Base-by-base conservation (phyloP, 192 early-diverging fungal genomes). In the Mortierella alpina region DNA sequence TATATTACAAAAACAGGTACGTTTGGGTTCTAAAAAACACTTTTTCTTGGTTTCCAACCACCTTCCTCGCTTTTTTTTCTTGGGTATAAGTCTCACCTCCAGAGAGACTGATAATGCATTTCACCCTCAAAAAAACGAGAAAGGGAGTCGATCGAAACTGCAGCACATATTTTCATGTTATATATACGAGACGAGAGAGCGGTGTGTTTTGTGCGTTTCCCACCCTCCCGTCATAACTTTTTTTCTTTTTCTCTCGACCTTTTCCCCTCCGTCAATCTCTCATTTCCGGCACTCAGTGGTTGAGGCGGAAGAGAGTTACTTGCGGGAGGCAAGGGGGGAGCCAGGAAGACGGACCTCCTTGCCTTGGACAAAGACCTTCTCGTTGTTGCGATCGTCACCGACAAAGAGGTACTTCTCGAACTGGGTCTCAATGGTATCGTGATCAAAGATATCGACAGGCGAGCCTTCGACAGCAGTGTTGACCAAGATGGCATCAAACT, bases 341-440 rank as follows among this genome's bases (percentile, higher is more conserved):
- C 64, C 69, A 7, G 75, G 75, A 11, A 79, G 64, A 67, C 75
- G 75, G 39, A 90, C 85, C 13, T 78, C 73, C 61, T 85, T 87
- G 44, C 96, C 97, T 47, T 79, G 75, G 44, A 99, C 95, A 84
- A 83, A 99, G 14, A 99, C 95, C 63, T 91, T 82, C 44, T 75
- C 66, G 54, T 97, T 90, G 75, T 95, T 95, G 53, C 95, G 86
- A 71, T 97, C 96, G 68, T 95, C 95, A n/a, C 94, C 96, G 18
- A 95, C 80, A 76, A 92, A 97, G 7, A 99, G 82, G 84, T 96
- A 99, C 84, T 97, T 96, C 78, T 98, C 95, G 73, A 95, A 87
- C 66, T 84, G 81, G 23, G 81, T 83, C 48, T 75, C 75, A 10
- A 86, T 67, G 51, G 84, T 83, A 70, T 89, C 89, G 45, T 89